These are phyloP conservation scores for Fusarium brevicatenulatum DNA, from an alignment of 2,329 filamentous ascomycete genomes.

Conservation along the genomic window DNA sequence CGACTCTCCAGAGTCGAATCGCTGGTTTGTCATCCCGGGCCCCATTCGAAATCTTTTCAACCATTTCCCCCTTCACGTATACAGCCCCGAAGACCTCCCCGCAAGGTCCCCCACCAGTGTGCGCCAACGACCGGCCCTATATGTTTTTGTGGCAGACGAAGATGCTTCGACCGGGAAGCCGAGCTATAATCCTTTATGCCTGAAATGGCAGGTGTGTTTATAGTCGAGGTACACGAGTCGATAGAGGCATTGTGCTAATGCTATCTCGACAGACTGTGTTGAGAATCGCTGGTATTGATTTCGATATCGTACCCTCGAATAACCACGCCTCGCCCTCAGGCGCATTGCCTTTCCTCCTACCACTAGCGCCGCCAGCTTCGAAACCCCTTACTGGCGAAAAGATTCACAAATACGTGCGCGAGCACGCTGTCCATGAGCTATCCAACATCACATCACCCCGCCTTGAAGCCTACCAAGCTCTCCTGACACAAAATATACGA, in stretches of 20 bases:
- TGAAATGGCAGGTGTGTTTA: slow-evolving; percentile 89
- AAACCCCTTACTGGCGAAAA: slow-evolving; percentile 61
- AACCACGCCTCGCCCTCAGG: slow-evolving; percentile 95
- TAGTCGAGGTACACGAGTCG: not conserved
- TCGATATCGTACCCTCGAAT: slow-evolving; percentile 76
- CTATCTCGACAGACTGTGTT: slow-evolving; percentile 74
- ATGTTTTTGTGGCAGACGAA: slow-evolving; percentile 77
- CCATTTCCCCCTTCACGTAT: slow-evolving; percentile 80
- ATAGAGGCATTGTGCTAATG: not conserved
- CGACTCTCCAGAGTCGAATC: slow-evolving; percentile 27
- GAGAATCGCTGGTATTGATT: slow-evolving; percentile 76
- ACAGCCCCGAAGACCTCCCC: slow-evolving; percentile 80
- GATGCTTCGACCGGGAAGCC: slow-evolving; percentile 71
- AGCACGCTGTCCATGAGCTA: slow-evolving; percentile 51
- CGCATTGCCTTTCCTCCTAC: slow-evolving; percentile 86
- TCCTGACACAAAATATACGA: slow-evolving; percentile 81
- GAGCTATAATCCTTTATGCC: slow-evolving; percentile 90
- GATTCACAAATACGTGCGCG: slow-evolving; percentile 74
- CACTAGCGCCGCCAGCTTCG: slow-evolving; percentile 51
- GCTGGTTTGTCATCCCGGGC: slow-evolving; percentile 71
- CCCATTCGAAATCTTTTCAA: slow-evolving; percentile 88
- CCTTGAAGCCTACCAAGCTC: slow-evolving; percentile 79
- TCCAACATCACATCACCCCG: slow-evolving; percentile 64
- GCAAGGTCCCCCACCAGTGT: slow-evolving; percentile 60
- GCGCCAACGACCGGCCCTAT: slow-evolving; percentile 66